These are phyloP conservation scores for Beauveria brongniartii DNA, from an alignment of 2,329 filamentous ascomycete species.

Conservation along the genomic window DNA sequence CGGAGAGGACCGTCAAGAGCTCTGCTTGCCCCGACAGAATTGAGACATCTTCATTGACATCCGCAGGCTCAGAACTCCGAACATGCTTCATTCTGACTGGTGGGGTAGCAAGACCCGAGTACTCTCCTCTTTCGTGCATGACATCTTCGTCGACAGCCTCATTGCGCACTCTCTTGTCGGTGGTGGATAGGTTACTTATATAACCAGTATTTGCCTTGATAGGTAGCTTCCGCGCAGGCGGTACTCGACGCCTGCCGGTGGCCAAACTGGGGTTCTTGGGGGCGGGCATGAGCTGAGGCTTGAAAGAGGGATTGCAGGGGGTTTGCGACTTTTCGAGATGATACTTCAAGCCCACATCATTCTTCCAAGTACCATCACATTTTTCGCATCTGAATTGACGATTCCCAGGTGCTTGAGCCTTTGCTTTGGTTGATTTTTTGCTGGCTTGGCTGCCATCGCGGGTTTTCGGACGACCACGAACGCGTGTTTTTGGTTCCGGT, in stretches of 20 bases:
- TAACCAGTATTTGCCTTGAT: not conserved
- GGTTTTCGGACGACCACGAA: not conserved
- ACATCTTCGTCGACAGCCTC: not conserved
- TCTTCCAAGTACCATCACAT: conserved; percentile 49
- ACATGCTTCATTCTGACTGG: not conserved
- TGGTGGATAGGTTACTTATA: not conserved
- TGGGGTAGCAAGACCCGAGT: not conserved
- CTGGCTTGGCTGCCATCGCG: conserved; percentile 11
- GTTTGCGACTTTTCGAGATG: conserved; percentile 47
- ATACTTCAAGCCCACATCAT: conserved; percentile 50
- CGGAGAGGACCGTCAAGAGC: not conserved
- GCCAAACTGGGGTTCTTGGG: conserved; percentile 12
- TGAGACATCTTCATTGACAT: not conserved
- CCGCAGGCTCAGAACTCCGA: conserved; percentile 3
- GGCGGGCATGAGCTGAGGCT: conserved; percentile 12
- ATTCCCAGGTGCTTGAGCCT: not conserved
- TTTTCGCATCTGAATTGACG: conserved; percentile 40
- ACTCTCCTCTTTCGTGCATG: not conserved
- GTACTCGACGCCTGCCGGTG: not conserved
- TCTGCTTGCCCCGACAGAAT: conserved; percentile 3
- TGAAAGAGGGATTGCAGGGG: conserved; percentile 41
- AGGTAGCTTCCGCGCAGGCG: not conserved
- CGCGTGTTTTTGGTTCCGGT: not conserved
- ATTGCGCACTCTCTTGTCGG: not conserved
- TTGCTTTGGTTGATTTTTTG: not conserved